These are phyloP conservation scores for Cenchrus purpureus DNA, from an alignment of 176 grass and related monocot genomes.

Conservation along the genomic window DNA sequence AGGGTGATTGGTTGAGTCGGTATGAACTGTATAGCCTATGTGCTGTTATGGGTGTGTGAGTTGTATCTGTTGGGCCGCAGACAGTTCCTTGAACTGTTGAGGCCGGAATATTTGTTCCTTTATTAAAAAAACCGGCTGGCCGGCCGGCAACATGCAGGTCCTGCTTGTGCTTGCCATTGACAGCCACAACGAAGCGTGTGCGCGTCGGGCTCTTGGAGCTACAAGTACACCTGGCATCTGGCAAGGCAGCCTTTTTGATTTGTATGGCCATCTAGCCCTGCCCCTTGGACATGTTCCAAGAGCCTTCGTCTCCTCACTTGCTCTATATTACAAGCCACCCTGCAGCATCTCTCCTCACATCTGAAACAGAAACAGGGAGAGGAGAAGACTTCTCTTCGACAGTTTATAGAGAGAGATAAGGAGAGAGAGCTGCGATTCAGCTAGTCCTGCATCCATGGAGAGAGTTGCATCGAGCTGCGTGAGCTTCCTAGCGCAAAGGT, in stretches of 20 bases:
- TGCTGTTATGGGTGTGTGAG: too few relatives aligned
- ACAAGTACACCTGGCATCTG: not conserved
- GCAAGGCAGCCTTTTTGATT: not conserved
- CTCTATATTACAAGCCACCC: slow-evolving; percentile 33
- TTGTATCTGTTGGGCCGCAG: too few relatives aligned
- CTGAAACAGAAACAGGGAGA: not conserved
- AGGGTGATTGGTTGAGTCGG: too few relatives aligned
- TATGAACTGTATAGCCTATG: too few relatives aligned
- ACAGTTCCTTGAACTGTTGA: too few relatives aligned
- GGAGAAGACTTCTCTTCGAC: not conserved
- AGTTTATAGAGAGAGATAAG: not conserved
- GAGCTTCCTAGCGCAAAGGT: slow-evolving; percentile 40
- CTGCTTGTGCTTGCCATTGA: not conserved
- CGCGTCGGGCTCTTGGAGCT: not conserved
- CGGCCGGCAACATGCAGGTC: not conserved
- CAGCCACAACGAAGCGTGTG: not conserved
- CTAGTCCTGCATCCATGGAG: slow-evolving; percentile 28
- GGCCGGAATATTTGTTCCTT: too few relatives aligned
- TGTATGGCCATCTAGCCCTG: slow-evolving; percentile 17
- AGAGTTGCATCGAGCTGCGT: slow-evolving; percentile 34
- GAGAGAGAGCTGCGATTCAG: not conserved
- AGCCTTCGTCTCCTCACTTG: slow-evolving; percentile 11
- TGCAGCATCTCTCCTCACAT: slow-evolving; percentile 1
- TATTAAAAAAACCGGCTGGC: not conserved
- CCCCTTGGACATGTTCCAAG: slow-evolving; percentile 35